Percentiles rank a stretch among this genome's conserved stretches.
phyloP scores from a whole-genome alignment of 495 filamentous ascomycete genomes.

The Xylaria bambusicola region DNA sequence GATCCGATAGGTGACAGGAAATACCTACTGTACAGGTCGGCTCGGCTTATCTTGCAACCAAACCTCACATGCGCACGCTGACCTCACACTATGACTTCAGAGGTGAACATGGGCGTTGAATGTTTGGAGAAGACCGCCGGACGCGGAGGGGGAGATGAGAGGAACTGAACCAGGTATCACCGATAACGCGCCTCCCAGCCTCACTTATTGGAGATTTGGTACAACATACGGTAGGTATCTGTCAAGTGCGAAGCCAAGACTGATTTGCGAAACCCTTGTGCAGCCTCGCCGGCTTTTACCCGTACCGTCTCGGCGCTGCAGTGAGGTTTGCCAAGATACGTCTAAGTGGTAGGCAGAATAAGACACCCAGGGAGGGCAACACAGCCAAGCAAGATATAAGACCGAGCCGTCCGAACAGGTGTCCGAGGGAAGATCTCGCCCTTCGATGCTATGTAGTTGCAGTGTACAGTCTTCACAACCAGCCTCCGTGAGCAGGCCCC shows the following conservation, averaged over 20 bases:
- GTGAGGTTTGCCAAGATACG: not conserved
- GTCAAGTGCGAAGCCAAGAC: constrained; percentile 15
- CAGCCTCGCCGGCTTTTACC: constrained; percentile 10
- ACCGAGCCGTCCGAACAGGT: not conserved
- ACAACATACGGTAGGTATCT: not conserved
- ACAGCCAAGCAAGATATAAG: constrained; percentile 11
- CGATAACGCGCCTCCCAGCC: constrained; percentile 12
- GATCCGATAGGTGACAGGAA: not conserved
- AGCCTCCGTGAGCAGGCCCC: not conserved
- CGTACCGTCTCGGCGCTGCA: constrained; percentile 16
- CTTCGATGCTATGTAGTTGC: not conserved
- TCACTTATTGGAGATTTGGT: constrained; percentile 1
- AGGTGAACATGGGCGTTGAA: not conserved
- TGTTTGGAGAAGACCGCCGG: constrained; percentile 12
- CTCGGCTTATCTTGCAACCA: constrained; percentile 12
- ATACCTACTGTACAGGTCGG: not conserved
- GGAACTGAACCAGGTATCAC: not conserved
- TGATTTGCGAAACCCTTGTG: constrained; percentile 14
- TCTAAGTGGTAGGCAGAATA: constrained; percentile 8
- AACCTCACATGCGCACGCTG: constrained; percentile 6
- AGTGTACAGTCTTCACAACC: not conserved
- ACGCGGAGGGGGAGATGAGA: not conserved
- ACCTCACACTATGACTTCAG: constrained; percentile 1
- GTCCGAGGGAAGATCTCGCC: constrained; percentile 6
- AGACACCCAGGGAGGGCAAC: not conserved